Base-by-base conservation (phyloP, 2,329 filamentous ascomycete species). In the Talaromyces amestolkiae region DNA sequence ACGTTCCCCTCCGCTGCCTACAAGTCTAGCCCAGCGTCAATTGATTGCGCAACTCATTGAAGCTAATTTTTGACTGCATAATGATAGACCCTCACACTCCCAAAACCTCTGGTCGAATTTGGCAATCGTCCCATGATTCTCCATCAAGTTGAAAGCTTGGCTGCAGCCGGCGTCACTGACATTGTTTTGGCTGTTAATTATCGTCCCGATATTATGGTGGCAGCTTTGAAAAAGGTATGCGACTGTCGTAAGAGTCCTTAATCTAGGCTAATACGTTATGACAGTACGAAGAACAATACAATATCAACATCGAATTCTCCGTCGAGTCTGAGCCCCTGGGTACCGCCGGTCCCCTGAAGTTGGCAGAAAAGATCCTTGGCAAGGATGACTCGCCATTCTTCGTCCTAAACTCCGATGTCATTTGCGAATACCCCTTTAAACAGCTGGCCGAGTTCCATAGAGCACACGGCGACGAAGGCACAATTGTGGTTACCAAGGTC, bases 131-230 rank as follows among this genome's bases (percentile, higher is more conserved):
- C 93, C 78, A 99, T 99, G 94, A 98, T 99, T 80, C 86, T 96
- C 76, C 94, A 98, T 82, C 94, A 99, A 83, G 92, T 99, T 74
- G 93, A 97, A 83, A 93, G 92, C 71, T 87, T 99, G 72, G 94
- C 95, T 72, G 90, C 89, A 67, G 94, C 93, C 66, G 94, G 94
- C 78, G 95, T 98, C 70, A 98, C 92, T 68, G 93, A 98, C 83
- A 96, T 99, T 75, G 94, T 99, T 64, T 88, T 99, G 66, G 94
- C 95, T 68, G 95, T 99, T 80, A 99, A 99, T 87, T 99, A 99
- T 85, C 89, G 94, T 72, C 94, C 94, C 49, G 95, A 99, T 85
- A 88, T 98, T 72, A 98, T 99, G 95, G 93, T 96, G 75, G 90
- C 91, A 74, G 91, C 93, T 69, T 84, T 99, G 72, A 91, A 93